Conservation (phyloP, 345 rosid genomes). For the Euphorbia tirucalli region DNA sequence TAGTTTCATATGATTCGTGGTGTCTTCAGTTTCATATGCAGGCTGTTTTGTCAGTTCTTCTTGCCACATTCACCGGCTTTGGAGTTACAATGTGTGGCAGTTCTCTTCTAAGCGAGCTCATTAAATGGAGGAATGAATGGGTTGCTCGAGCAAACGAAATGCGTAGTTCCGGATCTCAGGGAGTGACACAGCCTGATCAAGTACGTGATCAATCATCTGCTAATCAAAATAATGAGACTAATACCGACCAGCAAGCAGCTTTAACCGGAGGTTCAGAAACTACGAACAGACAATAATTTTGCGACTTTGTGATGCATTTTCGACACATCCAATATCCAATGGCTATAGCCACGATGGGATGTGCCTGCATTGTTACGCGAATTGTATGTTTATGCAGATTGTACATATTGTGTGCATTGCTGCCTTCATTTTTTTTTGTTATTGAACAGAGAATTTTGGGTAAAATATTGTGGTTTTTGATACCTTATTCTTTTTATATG, state of each 20-base stretch:
- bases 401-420: not conserved
- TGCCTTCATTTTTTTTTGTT: not conserved
- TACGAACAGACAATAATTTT: not conserved
- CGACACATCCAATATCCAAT: no score
- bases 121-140: conserved; percentile 36
- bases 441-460: not conserved
- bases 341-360: not conserved
- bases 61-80: conserved; percentile 73
- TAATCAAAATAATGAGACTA: conserved; percentile 5
- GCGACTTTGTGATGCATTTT: not conserved
- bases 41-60: conserved; percentile 60
- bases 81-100: conserved; percentile 66
- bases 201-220: conserved; percentile 5
- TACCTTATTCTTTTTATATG: no score
- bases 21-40: conserved; percentile 62
- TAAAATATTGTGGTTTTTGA: not conserved
- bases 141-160: conserved; percentile 25
- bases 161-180: conserved; percentile 18
- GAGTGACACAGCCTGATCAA: conserved; percentile 25
- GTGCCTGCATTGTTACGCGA: conserved; percentile 2
- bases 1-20: conserved; percentile 12
- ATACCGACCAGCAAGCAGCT: conserved; percentile 13
- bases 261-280: conserved; percentile 26
- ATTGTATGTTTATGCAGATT: not conserved
- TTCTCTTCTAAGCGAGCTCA: conserved; percentile 45